A percentile compares a stretch with the other conserved stretches of the same genome.
These are phyloP conservation scores for Elaeis guineensis DNA, from an alignment of 176 grass and related monocot genomes.

Conservation along the genomic window DNA sequence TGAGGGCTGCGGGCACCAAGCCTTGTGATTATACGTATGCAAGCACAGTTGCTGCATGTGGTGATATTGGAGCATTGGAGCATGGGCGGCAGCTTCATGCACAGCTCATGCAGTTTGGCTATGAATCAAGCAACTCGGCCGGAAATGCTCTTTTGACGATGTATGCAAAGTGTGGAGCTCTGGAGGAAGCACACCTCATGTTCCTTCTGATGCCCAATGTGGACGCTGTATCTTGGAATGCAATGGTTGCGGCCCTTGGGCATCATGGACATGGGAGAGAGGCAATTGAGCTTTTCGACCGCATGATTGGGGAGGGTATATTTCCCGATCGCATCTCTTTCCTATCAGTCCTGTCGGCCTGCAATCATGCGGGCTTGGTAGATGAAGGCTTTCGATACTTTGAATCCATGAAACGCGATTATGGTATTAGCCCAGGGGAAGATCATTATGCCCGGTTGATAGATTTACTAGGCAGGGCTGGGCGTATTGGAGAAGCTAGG, in stretches of 20 bases:
- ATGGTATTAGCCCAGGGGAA: slow-evolving; percentile 63
- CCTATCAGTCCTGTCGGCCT: slow-evolving; percentile 68
- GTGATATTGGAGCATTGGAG: slow-evolving; percentile 49
- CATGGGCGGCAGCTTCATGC: slow-evolving; percentile 67
- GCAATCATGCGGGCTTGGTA: slow-evolving; percentile 73
- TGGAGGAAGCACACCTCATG: slow-evolving; percentile 46
- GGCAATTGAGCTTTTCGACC: slow-evolving; percentile 63
- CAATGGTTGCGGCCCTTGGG: slow-evolving; percentile 75
- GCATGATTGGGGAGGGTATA: slow-evolving; percentile 48
- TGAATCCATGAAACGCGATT: slow-evolving; percentile 70
- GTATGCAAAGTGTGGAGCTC: slow-evolving; percentile 79
- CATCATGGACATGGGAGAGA: slow-evolving; percentile 71
- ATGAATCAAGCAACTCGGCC: slow-evolving; percentile 69
- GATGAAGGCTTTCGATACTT: slow-evolving; percentile 75
- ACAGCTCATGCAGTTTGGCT: slow-evolving; percentile 58
- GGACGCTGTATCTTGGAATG: slow-evolving; percentile 80
- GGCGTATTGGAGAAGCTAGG: slow-evolving; percentile 56
- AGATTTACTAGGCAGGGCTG: slow-evolving; percentile 67
- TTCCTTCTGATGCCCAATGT: slow-evolving; percentile 63
- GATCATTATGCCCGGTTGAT: slow-evolving; percentile 77
- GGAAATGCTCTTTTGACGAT: slow-evolving; percentile 79
- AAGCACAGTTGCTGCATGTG: slow-evolving; percentile 62
- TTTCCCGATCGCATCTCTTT: slow-evolving; percentile 67
- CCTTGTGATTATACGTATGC: slow-evolving; percentile 73
- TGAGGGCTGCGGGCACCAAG: slow-evolving; percentile 43